Evolutionary conservation across 208 protist species (phyloP).

Genomic region (Novymonas esmeraldas): DNA sequence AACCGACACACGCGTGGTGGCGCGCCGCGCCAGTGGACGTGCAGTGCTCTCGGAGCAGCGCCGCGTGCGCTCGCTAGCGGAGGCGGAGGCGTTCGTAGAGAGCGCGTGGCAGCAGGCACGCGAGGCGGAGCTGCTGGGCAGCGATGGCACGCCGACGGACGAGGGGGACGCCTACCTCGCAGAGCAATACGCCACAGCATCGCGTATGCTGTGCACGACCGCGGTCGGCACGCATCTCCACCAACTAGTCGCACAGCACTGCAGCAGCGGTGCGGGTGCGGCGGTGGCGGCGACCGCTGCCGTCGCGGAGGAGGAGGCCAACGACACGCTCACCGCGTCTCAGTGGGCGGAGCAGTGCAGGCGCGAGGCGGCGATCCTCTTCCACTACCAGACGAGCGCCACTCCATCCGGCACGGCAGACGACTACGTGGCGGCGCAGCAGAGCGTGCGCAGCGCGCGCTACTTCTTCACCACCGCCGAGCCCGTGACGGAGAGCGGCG

Average conservation of each 20-base stretch:
- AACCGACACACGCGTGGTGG: neutral
- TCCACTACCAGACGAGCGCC: conserved; percentile 35
- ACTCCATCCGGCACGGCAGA: conserved; percentile 14
- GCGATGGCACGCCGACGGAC: conserved; percentile 32
- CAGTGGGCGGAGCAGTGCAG: conserved; percentile 51
- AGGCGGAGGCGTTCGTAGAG: conserved; percentile 66
- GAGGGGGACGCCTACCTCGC: conserved; percentile 71
- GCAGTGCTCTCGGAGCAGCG: conserved; percentile 40
- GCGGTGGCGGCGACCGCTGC: neutral
- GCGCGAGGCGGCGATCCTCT: conserved; percentile 51
- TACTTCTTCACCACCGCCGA: conserved; percentile 38
- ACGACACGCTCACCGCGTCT: conserved; percentile 13
- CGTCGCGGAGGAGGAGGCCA: neutral
- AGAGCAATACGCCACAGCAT: conserved; percentile 74
- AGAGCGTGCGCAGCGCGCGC: conserved; percentile 20
- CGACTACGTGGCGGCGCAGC: conserved; percentile 29
- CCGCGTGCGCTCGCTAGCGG: conserved; percentile 51
- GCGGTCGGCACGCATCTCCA: conserved; percentile 27
- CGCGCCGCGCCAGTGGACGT: conserved; percentile 22
- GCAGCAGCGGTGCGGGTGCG: neutral
- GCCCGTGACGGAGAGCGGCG: conserved; percentile 2
- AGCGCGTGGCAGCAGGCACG: conserved; percentile 73
- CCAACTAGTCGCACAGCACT: conserved; percentile 40
- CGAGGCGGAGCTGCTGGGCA: conserved; percentile 46
- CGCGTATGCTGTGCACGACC: conserved; percentile 40